Percentiles rank a stretch among this genome's conserved stretches.
phyloP scores from a whole-genome alignment of 1,284 basidiomycete species.

The Gastroboletus turbinatus region DNA sequence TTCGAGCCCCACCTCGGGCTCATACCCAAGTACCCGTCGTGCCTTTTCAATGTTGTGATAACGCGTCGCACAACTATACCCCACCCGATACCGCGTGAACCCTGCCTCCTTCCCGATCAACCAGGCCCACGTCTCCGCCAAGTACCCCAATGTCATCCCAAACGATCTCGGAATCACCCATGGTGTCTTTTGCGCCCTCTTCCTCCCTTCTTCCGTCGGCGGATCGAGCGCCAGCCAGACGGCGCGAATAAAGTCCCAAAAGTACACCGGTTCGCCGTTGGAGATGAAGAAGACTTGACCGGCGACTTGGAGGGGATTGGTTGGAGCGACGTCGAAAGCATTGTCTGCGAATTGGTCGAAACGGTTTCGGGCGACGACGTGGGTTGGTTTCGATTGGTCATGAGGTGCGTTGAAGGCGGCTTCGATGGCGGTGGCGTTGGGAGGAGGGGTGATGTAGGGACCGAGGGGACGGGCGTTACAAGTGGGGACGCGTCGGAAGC shows the following conservation, averaged over 20 bases:
- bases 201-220: slow-evolving; percentile 39
- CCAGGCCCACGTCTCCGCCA: slow-evolving; percentile 77
- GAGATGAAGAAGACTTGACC: slow-evolving; percentile 98
- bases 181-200: slow-evolving; percentile 37
- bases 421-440: slow-evolving; percentile 58
- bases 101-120: slow-evolving; percentile 80
- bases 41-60: slow-evolving; percentile 98
- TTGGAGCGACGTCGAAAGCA: slow-evolving; percentile 50
- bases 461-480: slow-evolving; percentile 78
- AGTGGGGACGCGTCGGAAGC: slow-evolving; percentile 68
- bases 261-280: slow-evolving; percentile 93
- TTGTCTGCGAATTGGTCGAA: slow-evolving; percentile 70
- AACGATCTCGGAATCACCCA: slow-evolving; percentile 64
- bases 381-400: slow-evolving; percentile 42
- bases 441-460: slow-evolving; percentile 64
- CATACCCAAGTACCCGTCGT: slow-evolving; percentile 87
- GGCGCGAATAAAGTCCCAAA: slow-evolving; percentile 91
- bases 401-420: slow-evolving; percentile 59
- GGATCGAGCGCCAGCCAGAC: slow-evolving; percentile 85
- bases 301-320: slow-evolving; percentile 71
- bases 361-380: slow-evolving; percentile 71
- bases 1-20: slow-evolving; percentile 86
- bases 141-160: slow-evolving; percentile 69
- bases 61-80: slow-evolving; percentile 70
- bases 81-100: slow-evolving; percentile 88